Evolutionary conservation across 192 early-diverging fungal species (phyloP), one percentile per base, ranked within the genome.

Genomic region (Allomyces arbusculus): DNA sequence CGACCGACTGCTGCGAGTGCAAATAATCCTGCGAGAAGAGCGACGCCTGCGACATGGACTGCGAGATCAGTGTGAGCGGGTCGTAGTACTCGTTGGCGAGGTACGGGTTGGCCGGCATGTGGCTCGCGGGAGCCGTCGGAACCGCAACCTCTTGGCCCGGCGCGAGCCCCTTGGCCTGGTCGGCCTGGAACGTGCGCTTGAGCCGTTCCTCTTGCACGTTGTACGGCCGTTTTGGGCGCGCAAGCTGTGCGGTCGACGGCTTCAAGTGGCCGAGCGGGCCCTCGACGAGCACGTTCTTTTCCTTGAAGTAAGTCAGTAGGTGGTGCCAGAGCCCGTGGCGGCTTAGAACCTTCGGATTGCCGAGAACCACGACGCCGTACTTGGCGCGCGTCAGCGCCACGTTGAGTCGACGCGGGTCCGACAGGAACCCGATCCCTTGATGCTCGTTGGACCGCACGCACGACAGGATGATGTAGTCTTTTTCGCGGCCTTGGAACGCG

Each of bases 401-500:
- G 66, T 94, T 94, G 43, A 94, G 76, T 61, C 91, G 86, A n/a
- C 91, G 80, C 23, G 91, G 91, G 62, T 94, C 91, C 67, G 83
- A 91, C 70, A 94, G 77, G 74, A 94, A 94, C 33, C 90, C 91
- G 68, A 96, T 96, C 12, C 94, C 94, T 68, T 92, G 94, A 69
- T 93, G 90, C 64, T 97, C 94, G 75, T 99, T 99, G 67, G 90
- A 91, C 50, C 95, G 86, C 44, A 99, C 95, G 71, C 92, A 96
- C 67, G 89, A 90, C 65, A 99, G 78, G 72, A 99, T 97, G 67
- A 99, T 97, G 68, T 97, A 99, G 71, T 97, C 95, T 77, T 99
- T 99, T 71, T 99, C 95, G 71, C 95, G 90, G 55, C 95, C 95
- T 68, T 99, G 95, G 84, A 99, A 99, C 10, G 95, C 94, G 68